Evolutionary conservation across 2,329 filamentous ascomycete genomes (phyloP), one percentile per base, ranked within the genome.

Genomic region (Pezicula radicicola): DNA sequence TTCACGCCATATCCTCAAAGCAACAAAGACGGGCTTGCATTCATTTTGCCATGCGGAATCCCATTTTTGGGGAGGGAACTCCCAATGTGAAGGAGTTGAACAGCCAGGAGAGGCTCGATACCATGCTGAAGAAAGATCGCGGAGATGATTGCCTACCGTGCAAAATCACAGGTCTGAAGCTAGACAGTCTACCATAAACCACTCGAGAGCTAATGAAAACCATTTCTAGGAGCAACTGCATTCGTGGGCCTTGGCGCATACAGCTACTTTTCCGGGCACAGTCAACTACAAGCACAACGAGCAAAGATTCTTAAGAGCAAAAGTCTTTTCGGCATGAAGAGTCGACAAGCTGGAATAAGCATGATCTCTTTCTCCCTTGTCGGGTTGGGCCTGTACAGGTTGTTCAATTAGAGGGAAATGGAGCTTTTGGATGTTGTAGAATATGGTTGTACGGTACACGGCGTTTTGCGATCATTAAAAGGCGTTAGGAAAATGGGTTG

Each of bases 171-270:
- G 66, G 66, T 66, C 19, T 52, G 57, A 41, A 42, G 39, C 53
- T 28, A 33, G 6, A n/a, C 33, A 40, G 33, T 36, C 39, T 47
- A 37, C 40, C 21, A 19, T 21, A 46, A 33, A 25, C 48, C 18
- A 18, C 41, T 19, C 35, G 21, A 30, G 12, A 37, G 15, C 45
- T 49, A 40, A 44, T 49, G 50, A 39, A 59, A 13, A 43, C 44
- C 36, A 15, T 19, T 12, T 52, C 46, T 60, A 92, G 89, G 89
- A 42, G 86, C 87, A 63, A 79, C 84, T 37, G 87, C 88, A 1
- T 91, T 94, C 57, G 75, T 90, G 51, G 87, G 87, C 1, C 80
- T 93, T 15, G 89, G 84, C 3, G 84, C 78, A 1, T 94, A 92
- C 71, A 91, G 84, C 68, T 92, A 91, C 71, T 75, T 84, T 55